Evolutionary conservation across 768 basidiomycete genomes (phyloP).

Genomic region (Cubamyces lactineus): DNA sequence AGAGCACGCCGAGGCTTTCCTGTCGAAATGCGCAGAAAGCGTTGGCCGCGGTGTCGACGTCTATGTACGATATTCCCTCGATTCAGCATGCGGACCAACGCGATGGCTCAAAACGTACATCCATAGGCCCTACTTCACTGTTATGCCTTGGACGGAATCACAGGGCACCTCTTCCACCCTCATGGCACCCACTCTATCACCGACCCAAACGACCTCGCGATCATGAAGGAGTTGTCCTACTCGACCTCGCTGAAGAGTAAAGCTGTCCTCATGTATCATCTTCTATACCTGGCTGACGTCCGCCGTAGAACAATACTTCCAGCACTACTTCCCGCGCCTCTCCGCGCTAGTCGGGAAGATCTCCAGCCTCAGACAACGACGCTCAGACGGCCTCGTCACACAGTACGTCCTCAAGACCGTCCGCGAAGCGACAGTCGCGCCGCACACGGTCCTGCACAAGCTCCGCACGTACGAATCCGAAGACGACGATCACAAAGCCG

Average conservation of each 20-base stretch:
- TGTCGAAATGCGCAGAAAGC: constrained; percentile 16
- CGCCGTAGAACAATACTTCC: constrained; percentile 16
- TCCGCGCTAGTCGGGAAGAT: neutral
- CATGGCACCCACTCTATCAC: constrained; percentile 19
- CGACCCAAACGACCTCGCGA: constrained; percentile 15
- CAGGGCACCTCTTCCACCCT: constrained; percentile 28
- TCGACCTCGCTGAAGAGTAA: constrained; percentile 14
- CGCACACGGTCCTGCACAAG: constrained; percentile 28
- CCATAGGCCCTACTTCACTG: constrained; percentile 24
- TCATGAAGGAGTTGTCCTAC: constrained; percentile 26
- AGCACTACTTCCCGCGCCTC: constrained; percentile 22
- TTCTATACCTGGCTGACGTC: neutral
- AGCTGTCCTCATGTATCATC: neutral
- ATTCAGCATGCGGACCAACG: neutral
- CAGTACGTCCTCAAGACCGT: constrained; percentile 21
- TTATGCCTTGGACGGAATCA: constrained; percentile 27
- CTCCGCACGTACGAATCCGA: constrained; percentile 13
- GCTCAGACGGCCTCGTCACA: constrained; percentile 10
- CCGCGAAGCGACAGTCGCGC: constrained; percentile 16
- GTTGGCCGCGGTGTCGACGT: constrained; percentile 21
- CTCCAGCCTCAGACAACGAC: neutral
- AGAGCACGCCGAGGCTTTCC: constrained; percentile 23
- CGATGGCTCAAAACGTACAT: neutral
- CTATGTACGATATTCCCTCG: constrained; percentile 13
- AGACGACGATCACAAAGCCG: constrained; percentile 2